Conservation (phyloP, 345 rosid species). For the Moringa oleifera region DNA sequence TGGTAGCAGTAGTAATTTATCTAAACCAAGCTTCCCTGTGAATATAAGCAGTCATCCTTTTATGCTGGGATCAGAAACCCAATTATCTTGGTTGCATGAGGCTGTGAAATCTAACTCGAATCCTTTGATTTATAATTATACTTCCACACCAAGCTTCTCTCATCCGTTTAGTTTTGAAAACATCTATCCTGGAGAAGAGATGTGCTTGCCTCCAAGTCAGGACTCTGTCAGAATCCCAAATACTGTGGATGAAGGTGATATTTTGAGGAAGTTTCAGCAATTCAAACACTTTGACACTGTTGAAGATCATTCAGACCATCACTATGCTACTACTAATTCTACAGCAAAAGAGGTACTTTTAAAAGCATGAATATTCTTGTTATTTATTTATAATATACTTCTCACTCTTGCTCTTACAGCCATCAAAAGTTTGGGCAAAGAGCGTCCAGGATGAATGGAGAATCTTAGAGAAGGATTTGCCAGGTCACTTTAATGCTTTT, state of each 20-base stretch:
- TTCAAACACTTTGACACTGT: conserved; percentile 81
- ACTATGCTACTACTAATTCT: conserved; percentile 34
- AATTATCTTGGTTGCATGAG: conserved; percentile 9
- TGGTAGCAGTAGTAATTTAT: background rate
- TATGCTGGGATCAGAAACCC: conserved; percentile 5
- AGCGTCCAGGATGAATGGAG: conserved; percentile 89
- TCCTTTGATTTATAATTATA: background rate
- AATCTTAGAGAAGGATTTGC: conserved; percentile 80
- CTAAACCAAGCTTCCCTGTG: conserved; percentile 1
- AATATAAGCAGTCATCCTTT: conserved; percentile 8
- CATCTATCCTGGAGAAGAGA: conserved; percentile 27
- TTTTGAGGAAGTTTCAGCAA: conserved; percentile 40
- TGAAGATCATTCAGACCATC: conserved; percentile 66
- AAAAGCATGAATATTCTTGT: conserved; percentile 9
- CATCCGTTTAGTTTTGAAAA: conserved; percentile 11
- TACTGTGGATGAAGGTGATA: conserved; percentile 36
- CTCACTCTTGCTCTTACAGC: conserved; percentile 31
- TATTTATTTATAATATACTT: background rate
- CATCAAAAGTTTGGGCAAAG: conserved; percentile 58
- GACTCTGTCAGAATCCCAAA: conserved; percentile 24
- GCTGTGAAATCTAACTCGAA: background rate
- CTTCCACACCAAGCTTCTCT: conserved; percentile 5
- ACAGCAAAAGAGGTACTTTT: conserved; percentile 49
- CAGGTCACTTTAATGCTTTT: conserved; percentile 40
- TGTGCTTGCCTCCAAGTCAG: conserved; percentile 14